Conservation (phyloP, 805 yeast genomes). For the Suhomyces kilbournensis region DNA sequence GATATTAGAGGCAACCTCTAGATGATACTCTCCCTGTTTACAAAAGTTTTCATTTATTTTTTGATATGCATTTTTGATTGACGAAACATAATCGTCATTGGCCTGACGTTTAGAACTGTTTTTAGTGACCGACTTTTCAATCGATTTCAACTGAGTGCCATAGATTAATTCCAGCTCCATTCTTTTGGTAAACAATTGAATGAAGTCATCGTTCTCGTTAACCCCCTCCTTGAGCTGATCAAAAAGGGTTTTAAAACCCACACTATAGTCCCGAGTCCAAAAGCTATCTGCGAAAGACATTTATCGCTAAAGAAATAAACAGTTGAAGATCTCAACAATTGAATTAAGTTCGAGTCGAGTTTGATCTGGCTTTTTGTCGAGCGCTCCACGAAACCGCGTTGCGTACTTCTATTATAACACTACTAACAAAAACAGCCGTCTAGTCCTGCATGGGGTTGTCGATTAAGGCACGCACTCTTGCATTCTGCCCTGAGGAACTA, state of each 20-base stretch:
- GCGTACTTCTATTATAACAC: not conserved
- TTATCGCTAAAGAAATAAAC: not conserved
- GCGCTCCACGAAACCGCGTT: not conserved
- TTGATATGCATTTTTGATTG: slow-evolving; percentile 60
- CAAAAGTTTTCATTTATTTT: slow-evolving; percentile 55
- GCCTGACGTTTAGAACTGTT: slow-evolving; percentile 41
- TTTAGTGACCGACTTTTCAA: slow-evolving; percentile 36
- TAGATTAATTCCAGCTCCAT: slow-evolving; percentile 70
- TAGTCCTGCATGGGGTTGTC: not conserved
- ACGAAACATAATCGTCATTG: slow-evolving; percentile 58
- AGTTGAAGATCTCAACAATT: not conserved
- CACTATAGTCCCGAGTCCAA: slow-evolving; percentile 67
- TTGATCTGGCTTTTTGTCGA: not conserved
- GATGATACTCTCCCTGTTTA: slow-evolving; percentile 57
- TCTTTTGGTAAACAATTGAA: slow-evolving; percentile 60
- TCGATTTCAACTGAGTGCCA: slow-evolving; percentile 52
- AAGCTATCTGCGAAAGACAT: slow-evolving; percentile 72
- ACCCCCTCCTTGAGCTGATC: slow-evolving; percentile 59
- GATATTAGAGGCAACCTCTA: slow-evolving; percentile 61
- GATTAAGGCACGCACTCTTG: not conserved
- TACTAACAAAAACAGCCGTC: not conserved
- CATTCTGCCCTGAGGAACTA: not conserved
- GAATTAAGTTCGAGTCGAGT: not conserved
- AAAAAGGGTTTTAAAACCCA: slow-evolving; percentile 52
- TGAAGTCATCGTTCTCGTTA: slow-evolving; percentile 66